Base-by-base conservation (phyloP, 2,329 filamentous ascomycete genomes). In the Fonsecaea pedrosoi region DNA sequence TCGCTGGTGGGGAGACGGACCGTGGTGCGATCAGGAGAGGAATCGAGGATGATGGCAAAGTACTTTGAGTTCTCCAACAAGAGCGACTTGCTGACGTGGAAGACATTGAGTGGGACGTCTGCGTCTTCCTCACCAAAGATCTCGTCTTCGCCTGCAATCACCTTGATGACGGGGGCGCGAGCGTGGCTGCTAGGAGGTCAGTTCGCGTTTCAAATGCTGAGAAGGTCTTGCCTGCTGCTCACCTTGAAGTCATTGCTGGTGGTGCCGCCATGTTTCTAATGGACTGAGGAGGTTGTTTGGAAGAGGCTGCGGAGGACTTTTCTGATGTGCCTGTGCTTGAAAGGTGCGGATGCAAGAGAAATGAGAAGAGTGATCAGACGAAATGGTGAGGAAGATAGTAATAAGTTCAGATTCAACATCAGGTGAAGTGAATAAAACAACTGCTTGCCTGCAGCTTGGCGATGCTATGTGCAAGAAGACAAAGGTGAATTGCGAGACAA, bases 51-150 rank as follows among this genome's bases (percentile, higher is more conserved):
- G 40, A 54, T 65, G 57, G 54, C 59, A 38, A 65, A 68, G 62
- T 59, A 62, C 8, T 25, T 48, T 1, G 66, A 65, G 21, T 65
- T 61, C 37, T 65, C 56, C n/a, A 58, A 13, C 6, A 68, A 48
- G 18, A 68, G 60, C 7, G 57, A 58, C 18, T 42, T 58, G 66
- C 58, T 59, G 35, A 68, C 54, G 18, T 68, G 62, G 62, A 68
- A 68, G 42, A 68, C 66, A 35, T 65, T 68, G 34, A 53, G 18
- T n/a, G 54, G 58, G 6, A 45, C 21, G 15, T 53, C 54, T 25
- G 40, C 10, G 6, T 53, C 54, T 15, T 56, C 54, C 32, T 57
- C 48, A 42, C 35, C 54, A 35, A 57, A 64, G 30, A 61, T 25
- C 18, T 62, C 62, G 10, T 54, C 30, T 21, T 63, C 48, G 32